These are phyloP conservation scores for Tilletiopsis washingtonensis DNA, from an alignment of 1,284 basidiomycete genomes.

Conservation along the genomic window DNA sequence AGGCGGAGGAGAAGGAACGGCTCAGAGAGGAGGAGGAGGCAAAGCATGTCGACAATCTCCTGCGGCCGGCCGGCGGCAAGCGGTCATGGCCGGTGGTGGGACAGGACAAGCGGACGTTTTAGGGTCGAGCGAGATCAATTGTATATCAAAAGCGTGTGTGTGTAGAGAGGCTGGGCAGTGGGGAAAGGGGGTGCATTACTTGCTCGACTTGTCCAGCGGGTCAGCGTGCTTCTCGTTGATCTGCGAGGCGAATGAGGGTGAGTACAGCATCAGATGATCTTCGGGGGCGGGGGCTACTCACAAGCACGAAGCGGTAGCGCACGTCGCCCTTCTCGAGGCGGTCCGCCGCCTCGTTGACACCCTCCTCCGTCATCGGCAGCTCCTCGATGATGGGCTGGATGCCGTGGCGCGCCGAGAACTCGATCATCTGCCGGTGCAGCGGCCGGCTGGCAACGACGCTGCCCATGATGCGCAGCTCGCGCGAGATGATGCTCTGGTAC, in stretches of 20 bases:
- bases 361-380: constrained; percentile 40
- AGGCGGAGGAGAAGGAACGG: constrained; percentile 4
- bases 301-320: constrained; percentile 40
- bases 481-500: constrained; percentile 32
- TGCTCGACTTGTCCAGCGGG: no score
- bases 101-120: not conserved
- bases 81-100: not conserved
- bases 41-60: not conserved
- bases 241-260: no score
- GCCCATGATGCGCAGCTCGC: constrained; percentile 32
- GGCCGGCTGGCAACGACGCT: constrained; percentile 30
- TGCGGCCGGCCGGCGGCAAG: not conserved
- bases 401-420: constrained; percentile 27
- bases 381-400: constrained; percentile 39
- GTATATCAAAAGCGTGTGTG: no score
- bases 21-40: not conserved
- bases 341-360: constrained; percentile 32
- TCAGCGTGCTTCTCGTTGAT: no score
- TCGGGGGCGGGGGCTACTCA: no score
- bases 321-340: constrained; percentile 39
- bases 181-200: no score
- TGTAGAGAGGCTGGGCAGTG: no score
- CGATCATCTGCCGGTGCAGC: constrained; percentile 36
- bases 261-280: no score
- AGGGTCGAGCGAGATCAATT: no score